These are phyloP conservation scores for Russula emetica DNA, from an alignment of 768 basidiomycete genomes.

Conservation along the genomic window DNA sequence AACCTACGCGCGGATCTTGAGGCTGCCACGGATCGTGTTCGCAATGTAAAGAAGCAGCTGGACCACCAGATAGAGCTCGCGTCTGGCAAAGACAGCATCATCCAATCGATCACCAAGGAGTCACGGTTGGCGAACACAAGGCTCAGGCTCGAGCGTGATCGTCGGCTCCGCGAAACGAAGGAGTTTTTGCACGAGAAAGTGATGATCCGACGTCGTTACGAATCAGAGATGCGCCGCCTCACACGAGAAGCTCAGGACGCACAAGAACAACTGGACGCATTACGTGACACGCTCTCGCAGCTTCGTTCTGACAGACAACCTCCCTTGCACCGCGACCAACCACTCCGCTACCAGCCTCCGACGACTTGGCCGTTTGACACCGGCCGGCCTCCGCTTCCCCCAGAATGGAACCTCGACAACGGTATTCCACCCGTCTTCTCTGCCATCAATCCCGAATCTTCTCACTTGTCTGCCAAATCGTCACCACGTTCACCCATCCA, in stretches of 20 bases:
- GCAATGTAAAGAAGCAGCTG: neutral
- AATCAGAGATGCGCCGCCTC: neutral
- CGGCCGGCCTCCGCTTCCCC: constrained; percentile 1
- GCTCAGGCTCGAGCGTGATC: constrained; percentile 2
- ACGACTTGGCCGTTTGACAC: neutral
- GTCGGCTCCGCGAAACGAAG: neutral
- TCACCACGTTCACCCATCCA: neutral
- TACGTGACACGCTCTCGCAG: neutral
- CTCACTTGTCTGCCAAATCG: neutral
- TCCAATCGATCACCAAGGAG: constrained; percentile 1
- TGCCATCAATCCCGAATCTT: neutral
- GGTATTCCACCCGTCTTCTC: neutral
- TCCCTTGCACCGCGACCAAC: neutral
- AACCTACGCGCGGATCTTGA: neutral
- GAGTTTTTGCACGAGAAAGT: neutral
- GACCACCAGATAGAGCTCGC: neutral
- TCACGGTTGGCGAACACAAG: neutral
- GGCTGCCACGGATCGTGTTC: neutral
- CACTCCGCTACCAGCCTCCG: neutral
- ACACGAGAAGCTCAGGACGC: neutral
- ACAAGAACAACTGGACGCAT: neutral
- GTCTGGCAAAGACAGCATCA: neutral
- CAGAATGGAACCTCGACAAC: neutral
- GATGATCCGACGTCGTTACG: neutral
- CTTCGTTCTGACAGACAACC: neutral